Evolutionary conservation across 2,329 filamentous ascomycete genomes (phyloP), one percentile per base, ranked within the genome.

Genomic region (Nakataea oryzae): DNA sequence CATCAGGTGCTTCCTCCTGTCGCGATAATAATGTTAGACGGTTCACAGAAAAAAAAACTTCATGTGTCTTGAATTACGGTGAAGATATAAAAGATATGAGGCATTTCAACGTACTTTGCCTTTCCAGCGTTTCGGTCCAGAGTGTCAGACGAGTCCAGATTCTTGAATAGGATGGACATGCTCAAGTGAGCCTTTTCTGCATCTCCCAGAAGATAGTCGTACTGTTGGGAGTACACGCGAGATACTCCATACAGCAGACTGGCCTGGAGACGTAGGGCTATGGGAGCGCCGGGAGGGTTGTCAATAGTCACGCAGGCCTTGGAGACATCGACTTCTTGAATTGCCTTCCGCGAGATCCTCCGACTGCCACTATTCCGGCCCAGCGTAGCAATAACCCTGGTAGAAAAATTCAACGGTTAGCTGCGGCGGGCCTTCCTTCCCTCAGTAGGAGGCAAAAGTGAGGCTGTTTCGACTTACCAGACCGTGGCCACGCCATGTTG

Each of bases 401-500:
- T 9, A 9, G 21, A 50, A 50, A 14, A 56, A 14, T 27, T 14
- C 21, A 58, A 62, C 14, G 13, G 41, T 50, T 50, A 50, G 41
- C 21, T 5, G 21, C 41, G 41, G 11, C 41, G 21, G 41, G 21
- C 24, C 41, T 50, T 7, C 17, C 9, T 50, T 2, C 21, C 5
- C 41, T 21, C 14, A 17, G 34, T 7, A n/a, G 21, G 17, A 50
- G 13, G 34, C 6, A 55, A 34, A 54, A 14, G 1, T 12, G n/a
- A 14, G 27, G 29, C 8, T 1, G 32, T 9, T 2, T 24, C 28
- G 28, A 70, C 83, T 70, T 80, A 96, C 93, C 95, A 99, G 64
- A 99, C 88, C 2, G 93, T 99, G 17, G 93, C 89, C 63, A 99
- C 90, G 62, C 95, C 95, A 83, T 97, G 90, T 72, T 95, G 88